Evolutionary conservation across 176 grass and related monocot species (phyloP), one percentile per base, ranked within the genome.

Genomic region (Canna indica): DNA sequence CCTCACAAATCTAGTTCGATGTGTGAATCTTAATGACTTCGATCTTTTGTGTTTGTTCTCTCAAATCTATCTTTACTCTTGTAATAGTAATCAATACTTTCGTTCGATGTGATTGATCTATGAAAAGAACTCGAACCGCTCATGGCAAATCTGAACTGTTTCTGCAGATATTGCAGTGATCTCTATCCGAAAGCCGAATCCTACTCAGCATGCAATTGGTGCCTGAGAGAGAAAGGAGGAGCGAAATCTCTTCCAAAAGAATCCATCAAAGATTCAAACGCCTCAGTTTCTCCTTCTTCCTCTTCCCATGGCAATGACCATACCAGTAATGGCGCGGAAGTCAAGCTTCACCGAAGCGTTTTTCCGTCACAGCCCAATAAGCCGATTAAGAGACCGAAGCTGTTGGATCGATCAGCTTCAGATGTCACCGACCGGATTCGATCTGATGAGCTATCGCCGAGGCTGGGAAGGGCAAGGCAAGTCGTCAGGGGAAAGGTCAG

Each of bases 131-230:
- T 12, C 44, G 44, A 7, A 46, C 44, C 22, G 22, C 24, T 20
- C 52, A 56, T n/a, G 20, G 5, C 17, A n/a, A 28, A 28, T 59
- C n/a, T 10, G 58, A 26, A 31, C 58, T 10, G 3, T 60, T 12
- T 66, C 17, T 6, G 33, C 63, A 66, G 63, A 12, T 88, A 99
- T 38, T 99, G 95, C 83, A 94, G 95, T 75, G 76, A 94, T 74
- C 86, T 94, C 4, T 99, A 99, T 76, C 94, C 84, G 29, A 90
- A 63, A 31, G 77, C 75, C 7, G 74, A 81, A 57, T 73, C 71
- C 52, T 94, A 94, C 73, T 11, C 73, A 73, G 48, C 78, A 68
- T 99, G 95, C 77, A 99, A 99, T 73, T 99, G 95, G 95, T 99
- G 90, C 76, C 76, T 93, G 26, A 79, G 82, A 28, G 88, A 83